Percentiles rank a stretch among this genome's conserved stretches.
Conservation (phyloP, 2,329 filamentous ascomycete genomes). For the Leptographium galeiforme region DNA sequence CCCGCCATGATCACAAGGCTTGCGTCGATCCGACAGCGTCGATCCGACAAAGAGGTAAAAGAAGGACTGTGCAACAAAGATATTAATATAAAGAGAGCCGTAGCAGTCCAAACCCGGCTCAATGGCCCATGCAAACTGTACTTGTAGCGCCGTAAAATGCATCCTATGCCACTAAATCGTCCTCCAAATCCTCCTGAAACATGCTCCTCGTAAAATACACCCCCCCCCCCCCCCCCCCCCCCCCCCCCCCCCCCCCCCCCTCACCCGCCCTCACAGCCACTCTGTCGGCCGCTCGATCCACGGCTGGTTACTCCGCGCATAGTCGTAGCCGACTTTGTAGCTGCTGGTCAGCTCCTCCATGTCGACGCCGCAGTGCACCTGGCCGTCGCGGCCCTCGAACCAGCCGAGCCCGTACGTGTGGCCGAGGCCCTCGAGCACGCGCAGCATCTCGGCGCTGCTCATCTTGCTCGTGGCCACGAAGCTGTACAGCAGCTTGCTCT, state of each 20-base stretch:
- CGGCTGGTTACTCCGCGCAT: conserved; percentile 34
- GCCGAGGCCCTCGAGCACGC: conserved; percentile 34
- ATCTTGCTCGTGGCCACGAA: conserved; percentile 59
- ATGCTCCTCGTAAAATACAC: not conserved
- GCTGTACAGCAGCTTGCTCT: conserved; percentile 65
- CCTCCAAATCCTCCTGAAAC: not conserved
- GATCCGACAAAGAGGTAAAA: too few species aligned
- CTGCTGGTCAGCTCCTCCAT: conserved; percentile 54
- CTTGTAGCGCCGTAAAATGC: too few species aligned
- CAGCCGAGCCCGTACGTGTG: conserved; percentile 63
- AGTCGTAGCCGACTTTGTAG: conserved; percentile 51
- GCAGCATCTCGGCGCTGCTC: conserved; percentile 46
- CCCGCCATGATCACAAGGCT: too few species aligned
- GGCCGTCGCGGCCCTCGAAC: conserved; percentile 60
- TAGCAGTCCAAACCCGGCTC: too few species aligned
- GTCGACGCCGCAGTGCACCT: conserved; percentile 65
- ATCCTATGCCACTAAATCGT: too few species aligned
- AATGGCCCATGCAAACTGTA: too few species aligned
- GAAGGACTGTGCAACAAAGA: too few species aligned
- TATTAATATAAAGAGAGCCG: too few species aligned
- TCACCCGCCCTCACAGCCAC: conserved; percentile 19
- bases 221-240: not conserved
- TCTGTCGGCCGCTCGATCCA: conserved; percentile 28
- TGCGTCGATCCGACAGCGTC: too few species aligned
- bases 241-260: not conserved